Evolutionary conservation across 179 eudicot species (phyloP), one percentile per base, ranked within the genome.

Genomic region (Vitellaria paradoxa): DNA sequence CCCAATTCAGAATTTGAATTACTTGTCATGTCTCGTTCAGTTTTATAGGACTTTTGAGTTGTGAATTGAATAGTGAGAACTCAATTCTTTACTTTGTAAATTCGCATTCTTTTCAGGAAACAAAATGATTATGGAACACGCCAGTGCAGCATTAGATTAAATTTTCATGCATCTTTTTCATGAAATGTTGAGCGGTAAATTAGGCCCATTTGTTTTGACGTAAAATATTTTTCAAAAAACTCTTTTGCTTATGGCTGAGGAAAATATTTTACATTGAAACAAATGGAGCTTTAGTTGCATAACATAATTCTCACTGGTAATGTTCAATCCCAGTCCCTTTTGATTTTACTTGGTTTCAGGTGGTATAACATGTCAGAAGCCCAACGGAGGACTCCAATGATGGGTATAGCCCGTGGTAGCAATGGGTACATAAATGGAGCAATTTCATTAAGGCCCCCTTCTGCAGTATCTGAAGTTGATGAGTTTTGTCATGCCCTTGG

Each of bases 401-500:
- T 82, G 10, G 86, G 82, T 53, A 71, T 84, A 77, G 73, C 82
- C 78, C 80, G 82, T 40, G 76, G 77, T 57, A 78, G 78, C 62
- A 83, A 73, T 81, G 88, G 86, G 37, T 65, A 87, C 79, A 12
- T 79, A n/a, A 94, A 88, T 82, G 98, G 94, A 74, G 76, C 85
- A 20, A 26, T 84, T 77, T 87, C 87, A 37, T 21, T 80, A 40
- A 91, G 90, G 82, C 82, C 88, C 76, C 80, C 89, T 50, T 72
- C 77, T 53, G 45, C 82, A 50, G n/a, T 78, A 53, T 63, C 98
- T 12, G 85, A 87, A 70, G 91, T 96, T 63, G 95, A 91, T 73
- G 91, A 89, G 73, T 96, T 94, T 76, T 96, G 99, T 84, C 65
- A 73, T 66, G 93, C 97, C 46, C 94, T 96, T 74, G 95, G 93